Conservation (phyloP, 2,329 filamentous ascomycete genomes). For the Colletotrichum gloeosporioides region DNA sequence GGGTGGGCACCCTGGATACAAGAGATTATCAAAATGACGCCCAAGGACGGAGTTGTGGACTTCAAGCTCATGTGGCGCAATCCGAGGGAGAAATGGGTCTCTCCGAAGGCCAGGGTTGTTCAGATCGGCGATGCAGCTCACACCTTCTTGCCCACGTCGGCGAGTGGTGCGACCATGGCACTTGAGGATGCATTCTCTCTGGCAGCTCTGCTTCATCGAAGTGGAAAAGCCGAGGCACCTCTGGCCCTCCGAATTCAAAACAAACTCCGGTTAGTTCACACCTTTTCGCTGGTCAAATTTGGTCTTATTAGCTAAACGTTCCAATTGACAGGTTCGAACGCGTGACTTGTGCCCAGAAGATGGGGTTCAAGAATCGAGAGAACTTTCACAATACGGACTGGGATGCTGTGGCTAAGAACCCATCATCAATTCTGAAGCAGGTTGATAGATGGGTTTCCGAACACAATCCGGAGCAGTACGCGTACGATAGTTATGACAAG, state of each 20-base stretch:
- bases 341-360: slow-evolving; percentile 20
- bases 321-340: slow-evolving; percentile 17
- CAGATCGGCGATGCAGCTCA: slow-evolving; percentile 47
- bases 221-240: neutral
- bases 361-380: slow-evolving; percentile 25
- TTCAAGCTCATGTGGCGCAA: slow-evolving; percentile 47
- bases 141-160: slow-evolving; percentile 44
- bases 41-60: slow-evolving; percentile 35
- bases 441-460: slow-evolving; percentile 22
- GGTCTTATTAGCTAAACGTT: neutral
- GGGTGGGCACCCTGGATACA: neutral
- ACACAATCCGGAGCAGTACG: slow-evolving; percentile 35
- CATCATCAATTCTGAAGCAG: neutral
- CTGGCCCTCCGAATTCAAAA: neutral
- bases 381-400: slow-evolving; percentile 24
- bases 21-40: slow-evolving; percentile 4
- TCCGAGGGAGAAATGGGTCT: slow-evolving; percentile 42
- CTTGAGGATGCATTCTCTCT: slow-evolving; percentile 46
- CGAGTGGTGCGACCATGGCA: slow-evolving; percentile 46
- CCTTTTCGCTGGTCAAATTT: neutral
- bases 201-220: slow-evolving; percentile 27
- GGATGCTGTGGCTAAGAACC: slow-evolving; percentile 13
- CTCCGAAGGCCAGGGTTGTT: slow-evolving; percentile 36
- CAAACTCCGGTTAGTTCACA: neutral
- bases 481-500: slow-evolving; percentile 29